Conservation (phyloP, 345 rosid species). For the Boechera stricta region DNA sequence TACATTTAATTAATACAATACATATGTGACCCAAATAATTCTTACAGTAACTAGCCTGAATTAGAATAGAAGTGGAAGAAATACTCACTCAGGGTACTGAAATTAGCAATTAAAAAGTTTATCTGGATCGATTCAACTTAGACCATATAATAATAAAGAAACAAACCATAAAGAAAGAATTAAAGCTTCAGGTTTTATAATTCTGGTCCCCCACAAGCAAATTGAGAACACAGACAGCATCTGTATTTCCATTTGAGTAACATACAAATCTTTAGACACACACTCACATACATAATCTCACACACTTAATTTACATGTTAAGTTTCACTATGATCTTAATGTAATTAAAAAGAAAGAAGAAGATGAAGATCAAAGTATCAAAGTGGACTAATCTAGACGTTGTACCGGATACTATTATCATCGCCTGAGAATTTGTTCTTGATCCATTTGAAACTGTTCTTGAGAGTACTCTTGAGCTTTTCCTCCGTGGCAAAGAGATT, state of each 20-base stretch:
- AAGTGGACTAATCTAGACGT: constrained; percentile 37
- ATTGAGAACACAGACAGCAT: constrained; percentile 10
- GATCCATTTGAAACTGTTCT: constrained; percentile 95
- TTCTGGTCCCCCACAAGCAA: not conserved
- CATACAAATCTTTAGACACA: not conserved
- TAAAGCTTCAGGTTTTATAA: not conserved
- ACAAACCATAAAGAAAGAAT: not conserved
- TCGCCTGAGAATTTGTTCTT: constrained; percentile 70
- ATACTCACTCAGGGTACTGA: too few relatives aligned
- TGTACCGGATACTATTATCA: constrained; percentile 42
- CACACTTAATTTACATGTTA: constrained; percentile 42
- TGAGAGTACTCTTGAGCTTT: constrained; percentile 73
- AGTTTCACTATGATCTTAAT: constrained; percentile 11
- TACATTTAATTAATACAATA: too few relatives aligned
- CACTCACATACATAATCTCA: constrained; percentile 21
- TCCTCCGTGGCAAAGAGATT: constrained; percentile 71
- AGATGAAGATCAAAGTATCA: constrained; percentile 7
- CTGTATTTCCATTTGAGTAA: constrained; percentile 27
- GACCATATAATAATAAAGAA: not conserved
- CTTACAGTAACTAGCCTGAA: not conserved
- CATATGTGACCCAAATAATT: too few relatives aligned
- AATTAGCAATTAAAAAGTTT: not conserved
- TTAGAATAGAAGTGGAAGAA: not conserved
- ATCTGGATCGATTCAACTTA: not conserved
- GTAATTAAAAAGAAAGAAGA: constrained; percentile 22